These are phyloP conservation scores for Clathrus columnatus DNA, from an alignment of 768 basidiomycete species.

Conservation along the genomic window DNA sequence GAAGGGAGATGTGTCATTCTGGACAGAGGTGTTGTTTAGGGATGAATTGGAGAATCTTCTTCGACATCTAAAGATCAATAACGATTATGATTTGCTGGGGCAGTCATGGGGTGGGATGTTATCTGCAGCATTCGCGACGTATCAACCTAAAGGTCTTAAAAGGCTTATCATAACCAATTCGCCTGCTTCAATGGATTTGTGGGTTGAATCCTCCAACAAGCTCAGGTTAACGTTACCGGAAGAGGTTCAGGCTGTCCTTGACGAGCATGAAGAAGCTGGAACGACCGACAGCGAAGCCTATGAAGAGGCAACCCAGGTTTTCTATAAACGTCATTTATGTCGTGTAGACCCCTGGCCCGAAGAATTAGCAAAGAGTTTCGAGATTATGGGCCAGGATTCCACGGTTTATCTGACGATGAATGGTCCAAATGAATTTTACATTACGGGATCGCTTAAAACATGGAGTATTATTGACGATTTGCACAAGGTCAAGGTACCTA, in stretches of 20 bases:
- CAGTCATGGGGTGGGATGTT: slow-evolving; percentile 14
- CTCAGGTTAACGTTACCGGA: slow-evolving; percentile 7
- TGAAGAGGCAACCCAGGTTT: slow-evolving; percentile 2
- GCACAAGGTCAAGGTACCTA: slow-evolving; percentile 1
- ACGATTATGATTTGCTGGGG: slow-evolving; percentile 6
- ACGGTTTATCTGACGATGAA: slow-evolving; percentile 10
- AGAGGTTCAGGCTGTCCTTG: slow-evolving; percentile 4
- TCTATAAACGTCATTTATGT: slow-evolving; percentile 4
- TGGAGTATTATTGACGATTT: slow-evolving; percentile 5
- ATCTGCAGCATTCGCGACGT: slow-evolving; percentile 1
- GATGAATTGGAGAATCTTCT: slow-evolving; percentile 12
- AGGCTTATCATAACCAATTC: slow-evolving; percentile 8
- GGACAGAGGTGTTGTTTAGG: slow-evolving; percentile 11
- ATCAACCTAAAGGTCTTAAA: slow-evolving; percentile 7
- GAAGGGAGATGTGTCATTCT: slow-evolving; percentile 10
- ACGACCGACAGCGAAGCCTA: slow-evolving; percentile 7
- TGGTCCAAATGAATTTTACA: slow-evolving; percentile 8
- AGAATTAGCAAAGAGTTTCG: slow-evolving; percentile 2
- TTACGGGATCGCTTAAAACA: slow-evolving; percentile 4
- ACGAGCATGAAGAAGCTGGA: slow-evolving; percentile 1
- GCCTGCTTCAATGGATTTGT: slow-evolving; percentile 2
- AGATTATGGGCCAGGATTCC: neutral
- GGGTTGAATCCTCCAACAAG: slow-evolving; percentile 2
- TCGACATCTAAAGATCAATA: slow-evolving; percentile 6
- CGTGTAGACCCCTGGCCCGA: neutral